Percentiles rank a stretch among this genome's conserved stretches.
These are phyloP conservation scores for Auriculariales sp. DNA, from an alignment of 768 basidiomycete genomes.

Conservation along the genomic window DNA sequence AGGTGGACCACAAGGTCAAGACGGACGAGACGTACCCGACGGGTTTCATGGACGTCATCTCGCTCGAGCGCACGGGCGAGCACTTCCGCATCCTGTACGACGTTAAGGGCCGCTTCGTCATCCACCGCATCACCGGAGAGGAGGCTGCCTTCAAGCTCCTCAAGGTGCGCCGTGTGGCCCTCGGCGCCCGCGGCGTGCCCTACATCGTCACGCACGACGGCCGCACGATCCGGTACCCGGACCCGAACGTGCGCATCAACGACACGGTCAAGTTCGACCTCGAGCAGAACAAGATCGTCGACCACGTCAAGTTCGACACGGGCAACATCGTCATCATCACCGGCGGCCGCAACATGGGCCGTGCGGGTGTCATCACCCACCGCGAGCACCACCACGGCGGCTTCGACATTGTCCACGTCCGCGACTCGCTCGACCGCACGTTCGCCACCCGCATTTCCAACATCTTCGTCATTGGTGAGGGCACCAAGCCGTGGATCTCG, in stretches of 20 bases:
- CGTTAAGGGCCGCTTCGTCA: conserved; percentile 98
- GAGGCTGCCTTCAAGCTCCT: conserved; percentile 95
- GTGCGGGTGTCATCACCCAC: conserved; percentile 91
- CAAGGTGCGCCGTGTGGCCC: conserved; percentile 82
- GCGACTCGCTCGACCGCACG: conserved; percentile 86
- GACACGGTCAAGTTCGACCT: conserved; percentile 97
- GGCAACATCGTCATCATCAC: conserved; percentile 97
- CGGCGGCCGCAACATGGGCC: conserved; percentile 99
- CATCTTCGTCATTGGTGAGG: conserved; percentile 97
- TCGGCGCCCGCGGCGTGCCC: conserved; percentile 89
- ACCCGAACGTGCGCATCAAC: conserved; percentile 88
- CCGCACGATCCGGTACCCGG: conserved; percentile 98
- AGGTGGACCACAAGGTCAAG: conserved; percentile 97
- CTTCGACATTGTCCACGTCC: conserved; percentile 97
- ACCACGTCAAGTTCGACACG: conserved; percentile 91
- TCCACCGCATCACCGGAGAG: conserved; percentile 97
- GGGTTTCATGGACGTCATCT: conserved; percentile 92
- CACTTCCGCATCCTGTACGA: conserved; percentile 99
- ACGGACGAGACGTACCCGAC: conserved; percentile 95
- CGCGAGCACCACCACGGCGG: conserved; percentile 96
- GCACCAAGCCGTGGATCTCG: conserved; percentile 90
- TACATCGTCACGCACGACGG: conserved; percentile 98
- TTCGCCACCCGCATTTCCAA: conserved; percentile 96
- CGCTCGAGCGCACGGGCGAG: conserved; percentile 96
- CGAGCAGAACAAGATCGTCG: conserved; percentile 83